Base-by-base conservation (phyloP, 2,329 filamentous ascomycete species). In the Curvularia sp. region DNA sequence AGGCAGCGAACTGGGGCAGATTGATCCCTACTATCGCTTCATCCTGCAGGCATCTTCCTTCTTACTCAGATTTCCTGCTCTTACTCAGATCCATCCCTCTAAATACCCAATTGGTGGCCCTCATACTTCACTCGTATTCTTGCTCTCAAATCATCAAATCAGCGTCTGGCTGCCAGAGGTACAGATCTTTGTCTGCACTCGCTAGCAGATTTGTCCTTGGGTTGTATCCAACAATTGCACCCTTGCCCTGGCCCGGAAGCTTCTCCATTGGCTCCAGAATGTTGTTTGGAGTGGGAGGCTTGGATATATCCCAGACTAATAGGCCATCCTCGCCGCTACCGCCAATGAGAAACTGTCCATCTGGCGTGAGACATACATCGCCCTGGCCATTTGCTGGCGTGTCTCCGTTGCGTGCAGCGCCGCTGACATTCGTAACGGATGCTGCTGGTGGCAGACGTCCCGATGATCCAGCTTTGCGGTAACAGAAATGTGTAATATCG, bases 141-240 rank as follows among this genome's bases (percentile, higher is more conserved):
- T 22, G 12, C 18, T 10, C 49, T 68, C 63, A 76, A 52, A 75
- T 71, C 70, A 77, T 75, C 10, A 75, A 55, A 64, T 82, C 81
- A 13, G 75, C 67, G 67, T 82, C 81, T 20, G 81, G 80, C 58
- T 81, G 65, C 81, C 81, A 84, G 15, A 84, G 67, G 54, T 79
- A 70, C n/a, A 83, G 65, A 53, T 97, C 93, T 71, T 89, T 89
- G 69, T 98, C 93, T 3, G 92, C 95, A 44, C 89, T 95, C 8
- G 92, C 93, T 66, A 98, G 85, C 81, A 97, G 88, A 77, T 98
- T 97, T 77, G 90, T 95, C 49, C 93, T 85, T 26, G 93, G 95
- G 74, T 97, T 98, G 75, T 93, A 95, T 22, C 90, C 91, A 42
- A 97, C 83, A 12, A 96, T 85, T 0, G 90, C 90, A 4, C 87